Base-by-base conservation (phyloP, 1,284 basidiomycete species). In the Ustilago loliicola region DNA sequence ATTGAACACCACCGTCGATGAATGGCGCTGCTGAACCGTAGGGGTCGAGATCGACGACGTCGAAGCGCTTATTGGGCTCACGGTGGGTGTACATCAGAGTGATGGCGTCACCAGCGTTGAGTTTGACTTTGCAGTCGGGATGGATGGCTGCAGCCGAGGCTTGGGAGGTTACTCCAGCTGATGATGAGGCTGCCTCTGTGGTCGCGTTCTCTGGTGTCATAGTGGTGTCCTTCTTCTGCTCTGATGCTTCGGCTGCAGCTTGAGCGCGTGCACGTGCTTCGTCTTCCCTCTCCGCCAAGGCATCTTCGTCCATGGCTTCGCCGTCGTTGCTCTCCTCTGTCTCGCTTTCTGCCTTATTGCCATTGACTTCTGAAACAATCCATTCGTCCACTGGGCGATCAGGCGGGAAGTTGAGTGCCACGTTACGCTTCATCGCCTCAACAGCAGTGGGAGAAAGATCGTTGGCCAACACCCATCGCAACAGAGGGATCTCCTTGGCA, bases 1-100 rank as follows among this genome's bases (percentile, higher is more conserved):
- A 91, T 82, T 97, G 95, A n/a, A 99, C 92, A 0, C 96, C 95
- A n/a, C 92, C 92, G 82, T 99, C 97, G 34, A 99, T 91, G 87
- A 99, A 99, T 0, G 96, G 95, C 3, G 95, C 93, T 0, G 97
- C 97, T 6, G 95, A 96, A 0, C 97, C 97, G 85, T 99, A 99
- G 0, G 97, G 97, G 85, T 99, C 96, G 19, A 99, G 89, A 86
- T 99, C 97, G 23, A 99, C 92, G 34, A 95, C 94, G 78, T 99
- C 95, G 40, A 98, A 96, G 6, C 92, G 91, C 13, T 90, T 88
- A 47, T 89, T 89, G 47, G 91, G 91, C 59, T 90, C 88, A 47
- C 95, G 92, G 86, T 97, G 95, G 56, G 90, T 90, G 87, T 98
- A 98, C 94, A 98, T 95, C 65, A 97, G 88, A 1, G 93, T 89